Base-by-base conservation (phyloP, 2,329 filamentous ascomycete genomes). In the Diplocarpon rosae region DNA sequence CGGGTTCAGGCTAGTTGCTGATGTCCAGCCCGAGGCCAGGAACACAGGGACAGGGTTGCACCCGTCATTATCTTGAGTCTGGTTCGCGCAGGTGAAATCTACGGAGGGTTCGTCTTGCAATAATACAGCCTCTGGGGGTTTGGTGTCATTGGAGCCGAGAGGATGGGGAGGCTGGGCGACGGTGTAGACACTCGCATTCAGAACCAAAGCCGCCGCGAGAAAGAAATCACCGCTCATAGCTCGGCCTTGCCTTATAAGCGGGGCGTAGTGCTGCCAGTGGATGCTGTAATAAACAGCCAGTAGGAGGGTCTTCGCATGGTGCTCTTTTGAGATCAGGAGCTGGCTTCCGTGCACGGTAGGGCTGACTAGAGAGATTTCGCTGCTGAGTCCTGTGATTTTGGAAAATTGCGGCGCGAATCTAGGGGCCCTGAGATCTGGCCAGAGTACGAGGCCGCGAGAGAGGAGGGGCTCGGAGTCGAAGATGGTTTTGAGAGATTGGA, bases 221-320 rank as follows among this genome's bases (percentile, higher is more conserved):
- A 72, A 72, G 0, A 69, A 71, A 51, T 72, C 69, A 52, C 72
- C 72, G 56, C 72, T 69, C 10, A 69, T 70, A 0, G 65, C 59
- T 7, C 64, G 68, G 29, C 69, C 69, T 53, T 71, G 69, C 2
- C 36, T 34, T 11, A 34, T 8, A 15, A 55, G 24, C 30, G 42
- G 39, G 30, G 46, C 51, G 37, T 48, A 54, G 29, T 45, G 45
- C 1, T 43, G 24, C 1, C 68, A 67, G 56, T 65, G 69, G 37
- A 64, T 60, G 51, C 71, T 73, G 56, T 73, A 73, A 53, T 72
- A 73, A 2, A 64, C 60, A 4, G 67, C 62, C 3, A 72, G 59
- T n/a, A 71, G 58, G 1, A 73, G 60, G 1, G 65, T 64, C 31
- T 60, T 59, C 3, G 57, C 49, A 43, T 70, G 68, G 2, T 62